Evolutionary conservation across 2,329 filamentous ascomycete genomes (phyloP), one percentile per base, ranked within the genome.

Genomic region (Bipolaris gigantea): DNA sequence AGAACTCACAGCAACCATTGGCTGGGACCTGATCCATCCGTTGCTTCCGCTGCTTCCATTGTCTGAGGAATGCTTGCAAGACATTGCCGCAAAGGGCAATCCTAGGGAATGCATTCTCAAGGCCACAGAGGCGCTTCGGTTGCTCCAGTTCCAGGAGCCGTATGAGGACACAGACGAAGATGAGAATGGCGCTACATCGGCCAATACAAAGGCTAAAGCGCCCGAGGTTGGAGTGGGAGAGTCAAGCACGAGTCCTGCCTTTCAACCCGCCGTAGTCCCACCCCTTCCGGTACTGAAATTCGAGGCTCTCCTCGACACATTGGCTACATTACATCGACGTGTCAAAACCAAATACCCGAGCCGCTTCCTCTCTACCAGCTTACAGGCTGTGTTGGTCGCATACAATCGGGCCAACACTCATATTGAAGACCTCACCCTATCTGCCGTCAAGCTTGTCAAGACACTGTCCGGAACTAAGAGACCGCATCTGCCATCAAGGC

Each of bases 91-190:
- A 21, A 80, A 91, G 35, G 90, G 89, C 46, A 94, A 93, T 69
- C 90, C 90, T 1, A 81, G 89, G 46, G 90, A 94, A 73, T 88
- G 92, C 41, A 88, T 93, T 55, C 79, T 94, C 63, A 92, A 92
- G 70, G 85, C 91, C 27, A 86, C 90, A 23, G 89, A 92, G 71
- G 83, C 85, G 13, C 77, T 94, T 56, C 84, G 88, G 47, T 65
- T 82, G 15, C 76, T 89, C 5, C 80, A 84, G 25, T 80, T 83
- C 35, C 69, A 75, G 19, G 67, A 69, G 5, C 56, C 61, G 13
- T 70, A 72, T 84, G 75, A 87, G 83, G 67, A 89, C 87, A 57
- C 79, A 2, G 67, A 72, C n/a, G 76, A 80, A 23, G 57, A 62
- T 10, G 61, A 63, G 11, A 74, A 76, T 8, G 75, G 72, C n/a